Conservation (phyloP, 1,139 yeast species). For the Candida gigantensis region DNA sequence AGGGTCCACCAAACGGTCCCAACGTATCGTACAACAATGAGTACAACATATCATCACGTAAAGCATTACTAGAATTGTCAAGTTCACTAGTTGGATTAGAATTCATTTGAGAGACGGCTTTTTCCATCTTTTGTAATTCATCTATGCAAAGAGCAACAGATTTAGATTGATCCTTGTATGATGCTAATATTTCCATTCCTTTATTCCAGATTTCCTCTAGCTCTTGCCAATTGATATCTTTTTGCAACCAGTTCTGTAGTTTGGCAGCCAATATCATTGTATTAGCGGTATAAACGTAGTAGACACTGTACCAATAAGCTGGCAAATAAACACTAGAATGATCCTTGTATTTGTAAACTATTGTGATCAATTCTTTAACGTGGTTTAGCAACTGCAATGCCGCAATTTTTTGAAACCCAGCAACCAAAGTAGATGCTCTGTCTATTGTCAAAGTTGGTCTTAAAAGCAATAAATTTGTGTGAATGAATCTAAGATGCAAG, state of each 20-base stretch:
- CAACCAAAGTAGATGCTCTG: constrained; percentile 12
- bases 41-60: no score
- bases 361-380: constrained; percentile 13
- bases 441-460: constrained; percentile 13
- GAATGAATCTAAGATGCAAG: constrained; percentile 14
- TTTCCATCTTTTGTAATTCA: constrained; percentile 15
- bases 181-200: constrained; percentile 13
- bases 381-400: constrained; percentile 14
- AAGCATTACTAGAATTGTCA: no score
- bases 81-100: no score
- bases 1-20: no score
- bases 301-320: constrained; percentile 17
- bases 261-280: constrained; percentile 16
- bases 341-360: constrained; percentile 12
- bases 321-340: constrained; percentile 14
- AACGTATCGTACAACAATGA: no score
- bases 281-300: constrained; percentile 15
- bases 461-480: constrained; percentile 15
- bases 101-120: no score
- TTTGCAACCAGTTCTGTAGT: constrained; percentile 12
- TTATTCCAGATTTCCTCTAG: constrained; percentile 12
- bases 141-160: constrained; percentile 16
- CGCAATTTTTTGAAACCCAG: constrained; percentile 13
- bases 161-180: constrained; percentile 15
- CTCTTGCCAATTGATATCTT: constrained; percentile 7